A percentile compares a stretch with the other conserved stretches of the same genome.
phyloP scores from a whole-genome alignment of 495 filamentous ascomycete species.

The Annulohypoxylon moriforme region DNA sequence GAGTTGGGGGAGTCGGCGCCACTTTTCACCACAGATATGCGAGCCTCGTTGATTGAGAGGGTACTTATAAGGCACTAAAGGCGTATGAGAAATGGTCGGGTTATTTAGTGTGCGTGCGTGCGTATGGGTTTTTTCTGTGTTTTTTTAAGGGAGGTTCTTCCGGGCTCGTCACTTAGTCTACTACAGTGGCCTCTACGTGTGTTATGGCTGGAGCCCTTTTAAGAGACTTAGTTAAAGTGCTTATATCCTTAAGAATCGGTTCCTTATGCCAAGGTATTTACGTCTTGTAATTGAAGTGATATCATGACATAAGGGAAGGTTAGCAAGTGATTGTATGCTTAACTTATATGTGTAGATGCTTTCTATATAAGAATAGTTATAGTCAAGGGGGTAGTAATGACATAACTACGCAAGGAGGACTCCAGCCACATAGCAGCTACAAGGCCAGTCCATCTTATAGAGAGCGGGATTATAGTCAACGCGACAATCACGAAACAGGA shows the following conservation, averaged over 20 bases:
- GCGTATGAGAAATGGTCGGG: slow-evolving; percentile 13
- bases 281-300: not conserved
- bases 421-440: no score
- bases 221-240: slow-evolving; percentile 4
- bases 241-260: slow-evolving; percentile 12
- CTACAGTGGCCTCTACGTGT: not conserved
- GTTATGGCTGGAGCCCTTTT: not conserved
- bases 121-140: not conserved
- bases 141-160: not conserved
- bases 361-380: not conserved
- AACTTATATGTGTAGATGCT: not conserved
- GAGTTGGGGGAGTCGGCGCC: slow-evolving; percentile 10
- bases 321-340: not conserved
- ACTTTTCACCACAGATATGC: not conserved
- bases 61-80: slow-evolving; percentile 8
- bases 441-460: no score
- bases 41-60: not conserved
- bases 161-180: not conserved
- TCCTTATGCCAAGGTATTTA: not conserved
- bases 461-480: no score
- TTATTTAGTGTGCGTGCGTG: not conserved
- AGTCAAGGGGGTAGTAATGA: not conserved
- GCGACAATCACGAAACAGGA: no score
- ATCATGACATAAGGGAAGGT: not conserved
- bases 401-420: no score